Percentiles rank a stretch among this genome's conserved stretches.
Conservation (phyloP, 2,329 filamentous ascomycete species). For the Gaeumannomyces sp. region DNA sequence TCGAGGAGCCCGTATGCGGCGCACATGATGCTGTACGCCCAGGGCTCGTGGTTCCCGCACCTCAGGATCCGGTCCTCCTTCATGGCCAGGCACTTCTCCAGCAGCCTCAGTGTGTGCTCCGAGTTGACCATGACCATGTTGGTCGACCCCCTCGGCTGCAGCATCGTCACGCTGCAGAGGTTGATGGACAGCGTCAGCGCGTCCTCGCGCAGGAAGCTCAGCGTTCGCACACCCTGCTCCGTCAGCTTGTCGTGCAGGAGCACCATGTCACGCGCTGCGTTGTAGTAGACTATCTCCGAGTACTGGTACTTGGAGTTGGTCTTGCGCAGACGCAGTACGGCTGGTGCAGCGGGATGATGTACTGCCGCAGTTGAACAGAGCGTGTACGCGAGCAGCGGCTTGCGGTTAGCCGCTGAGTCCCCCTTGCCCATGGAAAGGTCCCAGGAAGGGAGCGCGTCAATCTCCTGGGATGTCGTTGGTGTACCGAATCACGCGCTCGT, state of each 20-base stretch:
- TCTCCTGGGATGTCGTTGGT: constrained; percentile 55
- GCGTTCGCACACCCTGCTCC: constrained; percentile 50
- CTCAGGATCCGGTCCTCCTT: constrained; percentile 55
- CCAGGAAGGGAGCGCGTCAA: constrained; percentile 54
- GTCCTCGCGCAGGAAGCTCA: constrained; percentile 56
- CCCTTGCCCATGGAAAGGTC: constrained; percentile 25
- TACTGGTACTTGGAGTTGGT: constrained; percentile 56
- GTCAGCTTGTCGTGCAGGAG: constrained; percentile 55
- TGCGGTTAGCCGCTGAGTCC: constrained; percentile 36
- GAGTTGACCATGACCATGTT: constrained; percentile 59
- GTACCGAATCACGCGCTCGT: constrained; percentile 55
- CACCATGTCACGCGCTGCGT: constrained; percentile 54
- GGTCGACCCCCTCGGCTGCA: constrained; percentile 51
- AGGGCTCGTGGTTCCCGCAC: constrained; percentile 59
- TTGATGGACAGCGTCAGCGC: constrained; percentile 54
- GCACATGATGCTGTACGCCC: constrained; percentile 59
- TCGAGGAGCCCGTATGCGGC: constrained; percentile 53
- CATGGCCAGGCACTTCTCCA: constrained; percentile 54
- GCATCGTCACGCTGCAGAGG: constrained; percentile 54
- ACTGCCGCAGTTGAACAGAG: constrained; percentile 55
- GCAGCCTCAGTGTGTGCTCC: constrained; percentile 52
- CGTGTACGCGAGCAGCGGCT: constrained; percentile 53
- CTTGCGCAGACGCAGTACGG: constrained; percentile 54
- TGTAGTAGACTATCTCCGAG: constrained; percentile 59
- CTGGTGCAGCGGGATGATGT: constrained; percentile 56